Base-by-base conservation (phyloP, 202 grass and related monocot species). In the Brachypodium distachyon region DNA sequence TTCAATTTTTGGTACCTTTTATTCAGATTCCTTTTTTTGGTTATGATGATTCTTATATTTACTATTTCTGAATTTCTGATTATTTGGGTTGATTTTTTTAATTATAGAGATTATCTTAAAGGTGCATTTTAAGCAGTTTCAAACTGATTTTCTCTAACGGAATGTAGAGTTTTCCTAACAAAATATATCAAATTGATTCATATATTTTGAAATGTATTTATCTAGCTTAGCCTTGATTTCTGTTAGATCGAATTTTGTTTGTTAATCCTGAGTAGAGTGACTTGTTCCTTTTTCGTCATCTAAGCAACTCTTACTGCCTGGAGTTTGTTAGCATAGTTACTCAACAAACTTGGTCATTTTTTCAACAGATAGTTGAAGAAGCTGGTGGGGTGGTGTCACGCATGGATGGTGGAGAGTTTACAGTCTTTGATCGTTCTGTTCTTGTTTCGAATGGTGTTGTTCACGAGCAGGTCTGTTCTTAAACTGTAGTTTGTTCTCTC, bases 361-460 rank as follows among this genome's bases (percentile, higher is more conserved):
- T 58, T 29, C 28, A 80, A 59, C 74, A 98, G 95, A 92, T 98
- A 80, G 91, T 92, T 68, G 95, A 98, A 92, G 91, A 94, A 88
- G 89, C 95, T 67, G 95, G 95, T 77, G 95, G 95, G 17, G 80
- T 74, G 38, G 95, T 98, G 44, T 77, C 91, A 67, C 70, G 87
- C 78, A 90, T 98, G 89, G 95, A 98, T 84, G 91, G 95, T 73
- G 91, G 89, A 75, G 54, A 86, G 66, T 98, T 88, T 72, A 98
- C 91, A 11, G 91, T 98, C 31, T 98, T 98, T 62, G 95, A 98
- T 83, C 91, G 95, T 33, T 98, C 95, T 40, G 89, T 98, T 74
- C 67, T 98, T 76, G 95, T 95, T 46, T 98, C 91, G 56, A 98
- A 92, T 78, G 91, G 91, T 4, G 12, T 38, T 55, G 52, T 90